phyloP scores from a whole-genome alignment of 192 early-diverging fungal genomes.

The Coemansia sp. region DNA sequence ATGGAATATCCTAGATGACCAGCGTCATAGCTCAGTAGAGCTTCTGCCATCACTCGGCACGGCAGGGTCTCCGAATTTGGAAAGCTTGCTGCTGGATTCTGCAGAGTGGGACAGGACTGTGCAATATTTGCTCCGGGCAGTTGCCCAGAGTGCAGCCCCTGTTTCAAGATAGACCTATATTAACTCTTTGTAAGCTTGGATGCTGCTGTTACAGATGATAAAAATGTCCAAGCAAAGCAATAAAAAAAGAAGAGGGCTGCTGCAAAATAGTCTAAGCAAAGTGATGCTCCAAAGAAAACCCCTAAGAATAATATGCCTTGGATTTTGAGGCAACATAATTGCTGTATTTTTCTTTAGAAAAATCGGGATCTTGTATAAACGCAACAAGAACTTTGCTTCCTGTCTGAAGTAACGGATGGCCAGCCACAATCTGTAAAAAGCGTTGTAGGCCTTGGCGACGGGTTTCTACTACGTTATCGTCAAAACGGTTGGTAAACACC shows the following conservation, averaged over 20 bases:
- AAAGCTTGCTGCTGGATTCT: not conserved
- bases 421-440: constrained; percentile 94
- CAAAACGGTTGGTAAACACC: constrained; percentile 92
- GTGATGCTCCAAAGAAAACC: not conserved
- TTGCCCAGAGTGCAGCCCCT: not conserved
- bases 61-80: not conserved
- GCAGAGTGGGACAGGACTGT: constrained; percentile 14
- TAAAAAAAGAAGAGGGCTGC: not conserved
- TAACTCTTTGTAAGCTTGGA: not conserved
- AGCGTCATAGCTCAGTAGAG: constrained; percentile 33
- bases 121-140: constrained; percentile 13
- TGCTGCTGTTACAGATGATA: not conserved
- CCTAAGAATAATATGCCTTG: not conserved
- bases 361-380: constrained; percentile 93
- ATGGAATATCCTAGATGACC: constrained; percentile 39
- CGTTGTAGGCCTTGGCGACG: constrained; percentile 87
- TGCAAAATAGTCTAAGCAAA: not conserved
- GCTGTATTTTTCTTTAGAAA: constrained; percentile 72
- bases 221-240: not conserved
- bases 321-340: constrained; percentile 3
- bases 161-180: not conserved
- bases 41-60: constrained; percentile 15
- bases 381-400: constrained; percentile 90
- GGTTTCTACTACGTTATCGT: constrained; percentile 93
- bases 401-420: constrained; percentile 96